A percentile compares a stretch with the other conserved stretches of the same genome.
Conservation (phyloP, 106 monocot genomes). For the Narthecium ossifragum region DNA sequence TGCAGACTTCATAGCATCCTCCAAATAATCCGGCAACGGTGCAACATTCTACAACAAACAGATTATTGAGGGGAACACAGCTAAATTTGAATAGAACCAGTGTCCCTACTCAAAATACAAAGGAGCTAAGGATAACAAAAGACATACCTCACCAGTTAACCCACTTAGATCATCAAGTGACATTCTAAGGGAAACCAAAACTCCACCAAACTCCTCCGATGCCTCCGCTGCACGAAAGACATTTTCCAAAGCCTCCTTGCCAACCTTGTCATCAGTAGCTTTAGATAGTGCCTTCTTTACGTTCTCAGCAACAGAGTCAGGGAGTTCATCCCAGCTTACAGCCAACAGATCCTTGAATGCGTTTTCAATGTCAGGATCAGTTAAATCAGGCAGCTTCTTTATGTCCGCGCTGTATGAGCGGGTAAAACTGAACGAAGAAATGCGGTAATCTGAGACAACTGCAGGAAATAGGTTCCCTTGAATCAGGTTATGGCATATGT, state of each 20-base stretch:
- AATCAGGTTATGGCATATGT: neutral
- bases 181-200: conserved; percentile 85
- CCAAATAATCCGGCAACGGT: conserved; percentile 51
- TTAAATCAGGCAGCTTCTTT: conserved; percentile 35
- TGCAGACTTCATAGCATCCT: conserved; percentile 67
- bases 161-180: conserved; percentile 88
- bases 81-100: neutral
- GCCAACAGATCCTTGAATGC: conserved; percentile 96
- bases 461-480: neutral
- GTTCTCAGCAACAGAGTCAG: conserved; percentile 44
- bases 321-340: conserved; percentile 72
- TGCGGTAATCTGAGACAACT: conserved; percentile 10
- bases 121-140: neutral
- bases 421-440: conserved; percentile 17
- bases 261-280: conserved; percentile 57
- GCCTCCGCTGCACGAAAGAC: conserved; percentile 82
- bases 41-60: conserved; percentile 55
- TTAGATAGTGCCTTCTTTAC: conserved; percentile 82
- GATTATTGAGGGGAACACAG: neutral
- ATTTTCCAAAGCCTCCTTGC: conserved; percentile 61
- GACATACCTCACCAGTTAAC: conserved; percentile 74
- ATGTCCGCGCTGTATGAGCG: conserved; percentile 33
- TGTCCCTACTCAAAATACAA: neutral
- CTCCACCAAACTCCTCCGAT: conserved; percentile 68
- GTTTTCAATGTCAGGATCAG: conserved; percentile 63